Conservation (phyloP, 805 yeast species). For the Candida ascalaphidarum region DNA sequence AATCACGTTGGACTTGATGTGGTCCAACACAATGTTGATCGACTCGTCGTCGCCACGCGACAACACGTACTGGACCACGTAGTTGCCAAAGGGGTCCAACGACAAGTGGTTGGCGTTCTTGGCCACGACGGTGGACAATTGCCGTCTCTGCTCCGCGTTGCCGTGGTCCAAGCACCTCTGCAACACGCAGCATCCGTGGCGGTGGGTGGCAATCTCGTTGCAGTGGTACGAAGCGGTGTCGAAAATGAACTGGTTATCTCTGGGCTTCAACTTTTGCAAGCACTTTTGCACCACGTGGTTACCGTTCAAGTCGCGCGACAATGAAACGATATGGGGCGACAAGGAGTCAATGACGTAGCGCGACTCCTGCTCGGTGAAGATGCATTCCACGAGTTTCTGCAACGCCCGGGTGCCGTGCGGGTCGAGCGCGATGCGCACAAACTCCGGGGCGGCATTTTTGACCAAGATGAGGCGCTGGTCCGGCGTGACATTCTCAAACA, state of each 20-base stretch:
- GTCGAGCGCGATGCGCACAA: constrained; percentile 76
- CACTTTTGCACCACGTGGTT: constrained; percentile 95
- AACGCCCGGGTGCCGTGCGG: constrained; percentile 96
- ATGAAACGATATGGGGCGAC: constrained; percentile 61
- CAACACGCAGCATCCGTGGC: constrained; percentile 92
- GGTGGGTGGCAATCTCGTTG: constrained; percentile 80
- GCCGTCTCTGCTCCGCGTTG: constrained; percentile 54
- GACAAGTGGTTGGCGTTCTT: constrained; percentile 61
- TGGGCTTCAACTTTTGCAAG: constrained; percentile 57
- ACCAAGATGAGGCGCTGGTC: constrained; percentile 68
- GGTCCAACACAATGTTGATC: constrained; percentile 23
- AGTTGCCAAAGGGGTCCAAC: constrained; percentile 92
- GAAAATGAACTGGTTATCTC: constrained; percentile 80
- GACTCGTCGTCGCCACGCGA: constrained; percentile 35
- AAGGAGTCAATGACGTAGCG: constrained; percentile 51
- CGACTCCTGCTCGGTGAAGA: constrained; percentile 65
- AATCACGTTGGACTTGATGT: constrained; percentile 27
- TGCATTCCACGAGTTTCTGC: constrained; percentile 84
- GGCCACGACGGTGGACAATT: constrained; percentile 61
- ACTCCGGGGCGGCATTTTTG: constrained; percentile 60
- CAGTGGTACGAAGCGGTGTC: constrained; percentile 74
- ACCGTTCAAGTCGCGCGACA: constrained; percentile 88
- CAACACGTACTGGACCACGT: constrained; percentile 89
- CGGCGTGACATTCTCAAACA: constrained; percentile 65
- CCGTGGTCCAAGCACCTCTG: constrained; percentile 95